Evolutionary conservation across 208 protist genomes (phyloP).

Genomic region (Phytomonas sp.): DNA sequence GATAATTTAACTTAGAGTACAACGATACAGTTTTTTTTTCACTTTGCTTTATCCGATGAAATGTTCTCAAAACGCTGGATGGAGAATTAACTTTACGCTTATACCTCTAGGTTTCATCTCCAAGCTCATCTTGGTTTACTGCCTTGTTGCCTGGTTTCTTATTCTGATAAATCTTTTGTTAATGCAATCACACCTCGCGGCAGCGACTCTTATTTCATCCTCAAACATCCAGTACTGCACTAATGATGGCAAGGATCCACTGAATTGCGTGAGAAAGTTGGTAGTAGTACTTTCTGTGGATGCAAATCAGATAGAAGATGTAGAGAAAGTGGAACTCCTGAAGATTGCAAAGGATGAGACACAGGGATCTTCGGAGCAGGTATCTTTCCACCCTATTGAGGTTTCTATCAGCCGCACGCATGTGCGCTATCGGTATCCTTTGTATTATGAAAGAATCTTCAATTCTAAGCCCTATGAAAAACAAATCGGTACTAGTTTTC

Average conservation of each 20-base stretch:
- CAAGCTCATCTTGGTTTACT: background rate
- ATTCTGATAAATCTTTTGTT: conserved; percentile 8
- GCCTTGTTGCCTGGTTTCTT: conserved; percentile 6
- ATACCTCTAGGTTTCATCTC: background rate
- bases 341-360: conserved; percentile 47
- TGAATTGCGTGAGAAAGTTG: conserved; percentile 70
- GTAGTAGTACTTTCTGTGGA: conserved; percentile 70
- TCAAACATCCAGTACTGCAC: conserved; percentile 71
- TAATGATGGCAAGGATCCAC: conserved; percentile 25
- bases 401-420: conserved; percentile 50
- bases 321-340: conserved; percentile 60
- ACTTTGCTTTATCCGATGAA: background rate
- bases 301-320: conserved; percentile 33
- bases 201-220: conserved; percentile 37
- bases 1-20: background rate
- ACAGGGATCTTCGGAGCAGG: conserved; percentile 15
- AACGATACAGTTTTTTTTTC: background rate
- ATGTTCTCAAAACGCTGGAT: background rate
- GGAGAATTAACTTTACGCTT: background rate
- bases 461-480: conserved; percentile 81
- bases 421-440: conserved; percentile 71
- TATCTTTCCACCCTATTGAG: conserved; percentile 49
- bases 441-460: conserved; percentile 77
- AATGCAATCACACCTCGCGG: background rate
- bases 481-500: conserved; percentile 29